Evolutionary conservation across 345 rosid species (phyloP), one percentile per base, ranked within the genome.

Genomic region (Populus simonii): DNA sequence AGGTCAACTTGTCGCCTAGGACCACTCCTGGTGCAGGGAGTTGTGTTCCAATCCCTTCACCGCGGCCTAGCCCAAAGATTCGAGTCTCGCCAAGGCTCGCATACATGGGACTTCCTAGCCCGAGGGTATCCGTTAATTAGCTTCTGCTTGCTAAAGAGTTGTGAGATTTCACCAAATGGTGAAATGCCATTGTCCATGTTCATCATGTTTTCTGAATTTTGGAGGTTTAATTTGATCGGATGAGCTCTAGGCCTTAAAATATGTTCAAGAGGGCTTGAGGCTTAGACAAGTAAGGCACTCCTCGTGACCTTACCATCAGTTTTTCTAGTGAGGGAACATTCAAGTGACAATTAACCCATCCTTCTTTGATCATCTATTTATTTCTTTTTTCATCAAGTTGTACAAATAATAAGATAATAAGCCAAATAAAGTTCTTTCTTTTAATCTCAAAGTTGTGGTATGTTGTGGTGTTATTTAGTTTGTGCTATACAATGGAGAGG

Each of bases 1-100:
- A 91, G 76, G 88, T 91, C 83, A 87, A 83, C 70, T 72, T 91
- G 13, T 89, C 93, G 23, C 93, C 93, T 12, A 82, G 86, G 63
- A 73, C 62, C 70, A 61, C 70, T 22, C 81, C 90, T 15, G 83
- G 80, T 67, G 16, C 74, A 20, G 82, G 71, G 47, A 72, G 35
- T 47, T 13, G 45, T 25, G 62, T 66, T 9, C 88, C 90, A 17
- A 82, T 88, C 72, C 88, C 85, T 31, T 87, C 90, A 4, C 88
- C 90, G 3, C 53, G 90, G 59, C 90, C 90, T 1, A 85, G 87
- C 80, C 88, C 87, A 2, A 79, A 43, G 75, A 80, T 85, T 41
- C 79, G 84, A 6, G 78, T 87, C 73, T 87, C 88, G 2, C 88
- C 90, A 36, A 82, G 87, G 74, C 90, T 87, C 33, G 81, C 90